These are phyloP conservation scores for Pleurotus giganteus DNA, from an alignment of 768 basidiomycete species.

Conservation along the genomic window DNA sequence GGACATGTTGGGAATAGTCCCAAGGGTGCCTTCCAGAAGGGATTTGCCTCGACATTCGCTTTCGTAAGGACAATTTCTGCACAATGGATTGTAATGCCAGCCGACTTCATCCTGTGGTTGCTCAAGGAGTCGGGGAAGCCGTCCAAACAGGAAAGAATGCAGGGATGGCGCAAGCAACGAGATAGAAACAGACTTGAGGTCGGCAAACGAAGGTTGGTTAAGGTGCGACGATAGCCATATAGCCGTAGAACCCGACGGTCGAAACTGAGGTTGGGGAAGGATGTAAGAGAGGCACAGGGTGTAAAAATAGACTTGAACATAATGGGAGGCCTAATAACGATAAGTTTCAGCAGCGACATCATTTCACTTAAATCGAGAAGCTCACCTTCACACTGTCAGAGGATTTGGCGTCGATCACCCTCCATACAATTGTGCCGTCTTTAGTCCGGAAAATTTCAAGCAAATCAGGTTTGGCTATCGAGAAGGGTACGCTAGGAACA, in stretches of 20 bases:
- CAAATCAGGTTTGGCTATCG: conserved; percentile 48
- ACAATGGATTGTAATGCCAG: conserved; percentile 52
- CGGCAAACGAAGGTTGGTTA: conserved; percentile 30
- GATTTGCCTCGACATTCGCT: conserved; percentile 33
- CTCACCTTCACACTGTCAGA: conserved; percentile 45
- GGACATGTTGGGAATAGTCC: conserved; percentile 48
- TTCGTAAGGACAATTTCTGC: conserved; percentile 41
- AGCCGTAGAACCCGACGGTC: conserved; percentile 32
- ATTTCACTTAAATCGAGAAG: background rate
- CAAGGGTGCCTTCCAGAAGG: conserved; percentile 34
- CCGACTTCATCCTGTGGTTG: conserved; percentile 30
- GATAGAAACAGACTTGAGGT: conserved; percentile 38
- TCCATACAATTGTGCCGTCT: conserved; percentile 35
- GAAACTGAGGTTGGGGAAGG: conserved; percentile 32
- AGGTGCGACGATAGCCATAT: conserved; percentile 44
- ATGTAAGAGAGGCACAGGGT: conserved; percentile 40
- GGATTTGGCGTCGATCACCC: conserved; percentile 49
- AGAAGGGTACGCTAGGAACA: conserved; percentile 35
- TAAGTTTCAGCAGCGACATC: background rate
- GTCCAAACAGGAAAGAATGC: conserved; percentile 40
- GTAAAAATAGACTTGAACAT: conserved; percentile 53
- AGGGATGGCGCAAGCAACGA: conserved; percentile 39
- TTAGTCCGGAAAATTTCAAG: conserved; percentile 38
- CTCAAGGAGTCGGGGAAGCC: conserved; percentile 38
- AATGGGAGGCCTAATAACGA: conserved; percentile 41